A percentile compares a stretch with the other conserved stretches of the same genome.
phyloP scores from a whole-genome alignment of 1,284 basidiomycete genomes.

The Testicularia cyperi region DNA sequence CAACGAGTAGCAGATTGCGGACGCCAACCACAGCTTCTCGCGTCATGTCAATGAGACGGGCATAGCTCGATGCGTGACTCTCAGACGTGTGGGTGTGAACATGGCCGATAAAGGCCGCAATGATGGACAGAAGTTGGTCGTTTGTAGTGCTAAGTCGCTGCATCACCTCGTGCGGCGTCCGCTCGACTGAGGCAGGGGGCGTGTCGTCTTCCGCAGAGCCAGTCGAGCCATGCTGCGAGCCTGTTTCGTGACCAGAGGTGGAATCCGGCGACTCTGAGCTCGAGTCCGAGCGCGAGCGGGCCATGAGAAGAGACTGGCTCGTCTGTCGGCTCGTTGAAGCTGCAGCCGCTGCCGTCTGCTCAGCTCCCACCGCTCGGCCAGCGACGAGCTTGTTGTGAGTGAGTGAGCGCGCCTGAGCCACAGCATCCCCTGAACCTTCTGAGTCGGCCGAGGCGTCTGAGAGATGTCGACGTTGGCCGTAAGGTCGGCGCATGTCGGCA shows the following conservation, averaged over 20 bases:
- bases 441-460: conserved; percentile 31
- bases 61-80: conserved; percentile 81
- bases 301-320: too few relatives aligned
- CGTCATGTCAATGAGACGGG: conserved; percentile 88
- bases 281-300: conserved; percentile 28
- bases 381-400: conserved; percentile 25
- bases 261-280: conserved; percentile 42
- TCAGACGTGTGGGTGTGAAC: conserved; percentile 86
- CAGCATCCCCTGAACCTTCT: conserved; percentile 13
- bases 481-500: conserved; percentile 13
- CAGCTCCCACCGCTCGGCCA: too few relatives aligned
- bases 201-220: conserved; percentile 67
- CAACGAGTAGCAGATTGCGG: conserved; percentile 84
- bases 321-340: too few relatives aligned
- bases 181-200: conserved; percentile 68
- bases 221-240: conserved; percentile 67
- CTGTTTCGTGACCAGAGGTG: conserved; percentile 47
- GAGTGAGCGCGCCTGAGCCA: conserved; percentile 25
- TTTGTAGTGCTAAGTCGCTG: conserved; percentile 66
- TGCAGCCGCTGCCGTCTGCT: too few relatives aligned
- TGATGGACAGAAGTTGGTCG: conserved; percentile 75
- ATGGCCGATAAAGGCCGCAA: conserved; percentile 95
- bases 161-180: conserved; percentile 67
- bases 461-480: conserved; percentile 25
- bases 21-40: conserved; percentile 90